phyloP scores from a whole-genome alignment of 257 asterid genomes.

The Capsicum pubescens region DNA sequence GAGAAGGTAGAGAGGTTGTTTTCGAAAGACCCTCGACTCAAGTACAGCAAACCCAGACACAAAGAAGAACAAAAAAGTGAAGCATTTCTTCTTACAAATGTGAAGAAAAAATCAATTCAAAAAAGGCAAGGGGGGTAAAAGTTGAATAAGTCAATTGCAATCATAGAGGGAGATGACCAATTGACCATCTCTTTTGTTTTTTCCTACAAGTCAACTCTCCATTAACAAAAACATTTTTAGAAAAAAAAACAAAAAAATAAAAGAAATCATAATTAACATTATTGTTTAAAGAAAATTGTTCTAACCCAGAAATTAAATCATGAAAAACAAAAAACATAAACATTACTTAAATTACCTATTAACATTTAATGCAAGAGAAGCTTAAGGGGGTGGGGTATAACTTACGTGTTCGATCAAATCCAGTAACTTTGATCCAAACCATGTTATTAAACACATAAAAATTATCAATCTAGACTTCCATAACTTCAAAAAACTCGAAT shows the following conservation, averaged over 20 bases:
- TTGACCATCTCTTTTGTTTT: neutral
- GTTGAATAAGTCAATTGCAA: constrained; percentile 17
- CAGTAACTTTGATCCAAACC: neutral
- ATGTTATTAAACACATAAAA: neutral
- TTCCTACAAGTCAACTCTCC: neutral
- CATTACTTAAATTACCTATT: too few relatives aligned
- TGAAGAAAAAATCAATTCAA: neutral
- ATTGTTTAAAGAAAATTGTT: neutral
- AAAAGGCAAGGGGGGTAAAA: neutral
- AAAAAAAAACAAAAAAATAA: too few relatives aligned
- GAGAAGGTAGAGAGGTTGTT: too few relatives aligned
- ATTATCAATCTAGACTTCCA: neutral
- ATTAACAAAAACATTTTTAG: neutral
- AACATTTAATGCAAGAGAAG: neutral
- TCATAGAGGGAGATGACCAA: constrained; percentile 22
- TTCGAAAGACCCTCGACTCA: too few relatives aligned
- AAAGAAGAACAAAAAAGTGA: neutral
- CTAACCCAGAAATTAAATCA: neutral
- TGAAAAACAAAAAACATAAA: neutral
- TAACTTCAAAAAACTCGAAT: neutral
- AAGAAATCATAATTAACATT: neutral
- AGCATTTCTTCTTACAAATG: neutral
- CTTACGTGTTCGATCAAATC: rapidly evolving
- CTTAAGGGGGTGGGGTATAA: rapidly evolving
- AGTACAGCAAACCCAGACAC: too few relatives aligned